Conservation (phyloP, 208 protist species). For the Leishmania tarentolae region DNA sequence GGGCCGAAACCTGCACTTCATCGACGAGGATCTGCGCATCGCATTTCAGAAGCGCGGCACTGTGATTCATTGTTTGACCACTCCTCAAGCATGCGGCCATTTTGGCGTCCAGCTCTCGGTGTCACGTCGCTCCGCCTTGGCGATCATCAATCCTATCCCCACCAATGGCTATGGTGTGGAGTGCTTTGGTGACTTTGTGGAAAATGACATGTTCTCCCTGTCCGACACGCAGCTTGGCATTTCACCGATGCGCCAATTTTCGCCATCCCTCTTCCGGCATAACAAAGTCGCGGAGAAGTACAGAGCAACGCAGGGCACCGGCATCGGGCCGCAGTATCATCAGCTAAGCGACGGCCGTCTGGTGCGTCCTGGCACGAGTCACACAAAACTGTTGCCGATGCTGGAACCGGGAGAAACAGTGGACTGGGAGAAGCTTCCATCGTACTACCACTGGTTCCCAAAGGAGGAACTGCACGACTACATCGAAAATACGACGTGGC, state of each 20-base stretch:
- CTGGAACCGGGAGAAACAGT: constrained; percentile 84
- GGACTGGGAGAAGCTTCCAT: constrained; percentile 87
- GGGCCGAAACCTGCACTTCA: constrained; percentile 85
- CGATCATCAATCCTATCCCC: constrained; percentile 87
- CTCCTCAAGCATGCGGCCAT: constrained; percentile 80
- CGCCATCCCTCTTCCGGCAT: constrained; percentile 59
- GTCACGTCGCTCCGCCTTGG: constrained; percentile 75
- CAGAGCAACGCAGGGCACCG: constrained; percentile 84
- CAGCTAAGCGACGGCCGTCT: constrained; percentile 81
- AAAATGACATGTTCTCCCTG: constrained; percentile 90
- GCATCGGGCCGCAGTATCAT: constrained; percentile 84
- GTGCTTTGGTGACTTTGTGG: constrained; percentile 91
- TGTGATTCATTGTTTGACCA: constrained; percentile 87
- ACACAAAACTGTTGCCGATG: constrained; percentile 85
- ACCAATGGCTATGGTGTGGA: constrained; percentile 89
- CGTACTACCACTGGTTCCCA: constrained; percentile 91
- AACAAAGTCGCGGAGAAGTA: constrained; percentile 90
- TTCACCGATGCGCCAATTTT: constrained; percentile 79
- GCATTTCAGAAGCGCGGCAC: constrained; percentile 88
- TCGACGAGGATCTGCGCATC: constrained; percentile 87
- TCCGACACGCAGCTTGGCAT: constrained; percentile 86
- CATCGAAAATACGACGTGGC: constrained; percentile 86
- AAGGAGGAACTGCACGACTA: constrained; percentile 88
- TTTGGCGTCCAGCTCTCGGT: constrained; percentile 86
- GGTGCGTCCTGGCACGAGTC: constrained; percentile 80